Evolutionary conservation across 495 filamentous ascomycete species (phyloP).

Genomic region (Pyrenula aspistea): DNA sequence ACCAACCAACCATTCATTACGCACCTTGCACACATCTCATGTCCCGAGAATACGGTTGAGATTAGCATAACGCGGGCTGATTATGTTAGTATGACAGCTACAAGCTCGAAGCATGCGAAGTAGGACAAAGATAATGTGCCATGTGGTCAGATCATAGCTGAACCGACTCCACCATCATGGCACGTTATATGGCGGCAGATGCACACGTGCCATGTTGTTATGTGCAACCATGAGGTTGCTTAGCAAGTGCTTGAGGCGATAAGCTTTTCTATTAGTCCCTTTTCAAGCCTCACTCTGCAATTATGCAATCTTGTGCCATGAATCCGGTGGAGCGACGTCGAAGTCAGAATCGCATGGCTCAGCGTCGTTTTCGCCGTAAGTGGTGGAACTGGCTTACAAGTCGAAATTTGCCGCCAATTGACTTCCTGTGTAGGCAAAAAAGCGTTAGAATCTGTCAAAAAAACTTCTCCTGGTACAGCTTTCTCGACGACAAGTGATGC

Average conservation of each 20-base stretch:
- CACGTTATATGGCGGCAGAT: neutral
- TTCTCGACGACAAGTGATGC: neutral
- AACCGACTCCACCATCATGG: neutral
- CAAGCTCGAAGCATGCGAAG: neutral
- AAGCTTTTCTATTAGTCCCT: neutral
- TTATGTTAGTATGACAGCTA: neutral
- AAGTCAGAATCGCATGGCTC: neutral
- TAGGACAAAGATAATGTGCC: neutral
- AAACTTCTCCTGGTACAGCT: neutral
- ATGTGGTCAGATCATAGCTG: neutral
- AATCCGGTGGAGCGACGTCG: neutral
- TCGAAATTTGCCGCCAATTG: neutral
- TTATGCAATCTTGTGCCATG: neutral
- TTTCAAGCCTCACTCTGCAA: neutral
- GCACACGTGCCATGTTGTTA: neutral
- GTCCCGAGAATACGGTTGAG: neutral
- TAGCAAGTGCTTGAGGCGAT: neutral
- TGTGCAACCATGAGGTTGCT: neutral
- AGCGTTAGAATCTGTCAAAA: neutral
- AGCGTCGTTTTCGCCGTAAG: neutral
- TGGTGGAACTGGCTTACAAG: neutral
- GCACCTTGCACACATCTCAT: neutral
- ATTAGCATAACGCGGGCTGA: neutral
- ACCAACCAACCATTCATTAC: neutral
- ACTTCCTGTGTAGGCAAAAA: neutral